Evolutionary conservation across 495 filamentous ascomycete species (phyloP).

Genomic region (Lophium mytilinum): DNA sequence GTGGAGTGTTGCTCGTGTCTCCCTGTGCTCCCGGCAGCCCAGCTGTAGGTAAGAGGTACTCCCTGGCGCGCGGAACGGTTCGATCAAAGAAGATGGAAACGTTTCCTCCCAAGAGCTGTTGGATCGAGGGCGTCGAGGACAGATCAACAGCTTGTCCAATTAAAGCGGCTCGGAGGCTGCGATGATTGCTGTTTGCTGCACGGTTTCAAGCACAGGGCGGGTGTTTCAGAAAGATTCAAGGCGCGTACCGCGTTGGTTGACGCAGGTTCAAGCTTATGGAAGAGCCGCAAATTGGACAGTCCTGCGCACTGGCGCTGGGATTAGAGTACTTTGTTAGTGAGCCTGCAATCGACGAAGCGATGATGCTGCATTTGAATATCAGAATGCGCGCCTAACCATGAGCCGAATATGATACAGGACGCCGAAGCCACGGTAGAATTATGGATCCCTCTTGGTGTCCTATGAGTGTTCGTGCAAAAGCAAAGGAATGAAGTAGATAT

Average conservation of each 20-base stretch:
- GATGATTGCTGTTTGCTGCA: background rate
- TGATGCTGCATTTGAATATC: too few species aligned
- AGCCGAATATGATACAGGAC: too few species aligned
- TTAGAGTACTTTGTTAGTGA: too few species aligned
- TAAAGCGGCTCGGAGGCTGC: background rate
- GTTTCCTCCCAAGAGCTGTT: background rate
- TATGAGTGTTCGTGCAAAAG: too few species aligned
- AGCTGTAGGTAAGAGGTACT: background rate
- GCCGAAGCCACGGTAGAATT: too few species aligned
- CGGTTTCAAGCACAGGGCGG: constrained; percentile 2
- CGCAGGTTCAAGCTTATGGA: background rate
- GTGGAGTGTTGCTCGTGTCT: background rate
- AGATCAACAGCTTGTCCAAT: constrained; percentile 5
- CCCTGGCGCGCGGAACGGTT: background rate
- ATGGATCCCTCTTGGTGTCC: too few species aligned
- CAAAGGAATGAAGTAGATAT: too few species aligned
- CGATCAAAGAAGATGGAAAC: constrained; percentile 1
- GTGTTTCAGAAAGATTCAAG: constrained; percentile 18
- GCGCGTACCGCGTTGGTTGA: constrained; percentile 3
- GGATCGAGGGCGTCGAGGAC: background rate
- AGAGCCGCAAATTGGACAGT: too few species aligned
- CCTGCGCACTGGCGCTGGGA: too few species aligned
- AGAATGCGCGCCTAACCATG: too few species aligned
- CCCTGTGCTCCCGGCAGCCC: background rate
- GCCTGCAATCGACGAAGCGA: too few species aligned